Evolutionary conservation across 2,329 filamentous ascomycete genomes (phyloP), one percentile per base, ranked within the genome.

Genomic region (Colletotrichum orchidophilum): DNA sequence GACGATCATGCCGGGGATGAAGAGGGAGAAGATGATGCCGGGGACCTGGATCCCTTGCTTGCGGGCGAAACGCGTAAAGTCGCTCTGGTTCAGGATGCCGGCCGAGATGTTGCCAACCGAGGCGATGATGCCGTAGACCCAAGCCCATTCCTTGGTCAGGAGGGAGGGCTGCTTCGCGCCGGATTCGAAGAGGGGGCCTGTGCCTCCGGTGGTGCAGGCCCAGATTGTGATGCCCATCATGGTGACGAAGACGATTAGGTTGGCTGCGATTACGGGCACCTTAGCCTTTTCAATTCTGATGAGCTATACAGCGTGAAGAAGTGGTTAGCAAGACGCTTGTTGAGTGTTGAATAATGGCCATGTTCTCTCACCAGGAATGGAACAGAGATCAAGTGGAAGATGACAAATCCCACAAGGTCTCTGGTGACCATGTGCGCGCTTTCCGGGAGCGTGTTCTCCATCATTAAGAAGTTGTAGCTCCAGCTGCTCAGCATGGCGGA

Each of bases 171-270:
- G 71, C 3, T 68, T 60, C 1, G 74, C 63, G 15, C 76, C 76
- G 3, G 77, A 72, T 33, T 76, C 78, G 75, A 85, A 83, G 3
- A 87, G 78, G 3, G 84, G 74, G 31, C 85, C 85, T 5, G 84
- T 82, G 1, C 84, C 85, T 55, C 80, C 79, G 1, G 80, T 80
- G 3, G 80, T 75, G 5, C 86, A 75, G 1, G 84, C 81, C 85
- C 85, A 87, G 52, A 87, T 80, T 72, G 84, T 84, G 78, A 87
- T 87, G 61, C 77, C 76, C 9, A 87, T 58, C 85, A 87, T 87
- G 15, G 81, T 83, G 4, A 84, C 18, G 15, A 81, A 81, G 66
- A 83, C 85, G 75, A 83, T 84, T 5, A 80, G 74, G 57, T 80
- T 83, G 6, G 83, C 81, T 21, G 85, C 72, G 49, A 83, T 77